Evolutionary conservation across 345 rosid species (phyloP).

Genomic region (Pseudoturritis turrita): DNA sequence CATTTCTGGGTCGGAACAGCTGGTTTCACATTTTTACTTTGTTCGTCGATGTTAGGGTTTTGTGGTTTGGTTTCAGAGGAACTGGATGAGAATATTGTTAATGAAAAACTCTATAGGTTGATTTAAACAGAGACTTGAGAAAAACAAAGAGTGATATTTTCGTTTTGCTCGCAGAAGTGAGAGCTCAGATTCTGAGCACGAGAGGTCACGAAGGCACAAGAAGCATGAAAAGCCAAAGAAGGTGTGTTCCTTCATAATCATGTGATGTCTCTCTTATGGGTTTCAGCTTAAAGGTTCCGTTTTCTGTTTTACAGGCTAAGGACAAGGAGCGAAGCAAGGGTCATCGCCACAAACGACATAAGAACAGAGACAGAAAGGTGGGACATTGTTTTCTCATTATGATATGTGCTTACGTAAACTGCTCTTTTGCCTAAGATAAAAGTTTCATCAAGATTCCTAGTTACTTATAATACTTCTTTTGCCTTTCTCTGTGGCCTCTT

Average conservation of each 20-base stretch:
- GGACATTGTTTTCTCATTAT: conserved; percentile 20
- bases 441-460: conserved; percentile 28
- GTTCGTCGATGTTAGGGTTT: not conserved
- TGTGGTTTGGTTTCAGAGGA: not conserved
- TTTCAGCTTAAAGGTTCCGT: not conserved
- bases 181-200: conserved; percentile 61
- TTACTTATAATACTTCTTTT: conserved; percentile 62
- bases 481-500: conserved; percentile 85
- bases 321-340: conserved; percentile 72
- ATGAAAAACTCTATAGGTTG: too few species aligned
- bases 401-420: not conserved
- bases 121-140: not conserved
- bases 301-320: conserved; percentile 41
- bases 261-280: not conserved
- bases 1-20: not conserved
- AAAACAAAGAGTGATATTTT: not conserved
- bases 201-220: conserved; percentile 64
- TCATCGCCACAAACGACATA: conserved; percentile 64
- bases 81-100: not conserved
- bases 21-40: not conserved
- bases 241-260: conserved; percentile 38
- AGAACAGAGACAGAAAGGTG: conserved; percentile 81
- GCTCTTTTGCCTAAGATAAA: not conserved
- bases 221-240: conserved; percentile 69
- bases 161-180: conserved; percentile 33